Percentiles rank a stretch among this genome's conserved stretches.
These are phyloP conservation scores for Trichoderma simmonsii DNA, from an alignment of 2,329 filamentous ascomycete species.

Conservation along the genomic window DNA sequence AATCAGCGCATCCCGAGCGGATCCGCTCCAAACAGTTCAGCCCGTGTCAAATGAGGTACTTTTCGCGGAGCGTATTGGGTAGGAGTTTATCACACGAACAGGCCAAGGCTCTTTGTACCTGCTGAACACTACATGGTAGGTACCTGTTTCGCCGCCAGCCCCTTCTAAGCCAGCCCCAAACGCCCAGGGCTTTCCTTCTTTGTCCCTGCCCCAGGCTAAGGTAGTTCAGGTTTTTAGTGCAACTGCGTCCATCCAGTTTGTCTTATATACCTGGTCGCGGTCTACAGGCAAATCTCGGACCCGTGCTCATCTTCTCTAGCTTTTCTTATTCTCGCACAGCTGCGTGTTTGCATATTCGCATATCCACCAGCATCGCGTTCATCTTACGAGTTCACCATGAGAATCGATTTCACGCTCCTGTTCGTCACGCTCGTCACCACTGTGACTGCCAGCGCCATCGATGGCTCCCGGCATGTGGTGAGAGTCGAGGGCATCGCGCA, in stretches of 20 bases:
- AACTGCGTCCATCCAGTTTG: background rate
- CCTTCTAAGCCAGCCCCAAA: background rate
- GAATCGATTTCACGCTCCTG: constrained; percentile 30
- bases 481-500: constrained; percentile 26
- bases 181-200: background rate
- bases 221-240: background rate
- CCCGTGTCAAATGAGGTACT: background rate
- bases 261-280: background rate
- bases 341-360: background rate
- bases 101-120: background rate
- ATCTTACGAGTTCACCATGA: constrained; percentile 28
- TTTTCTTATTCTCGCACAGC: background rate
- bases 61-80: background rate
- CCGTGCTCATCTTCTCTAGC: background rate
- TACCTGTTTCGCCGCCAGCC: background rate
- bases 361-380: background rate
- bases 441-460: constrained; percentile 26
- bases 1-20: background rate
- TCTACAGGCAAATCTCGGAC: background rate
- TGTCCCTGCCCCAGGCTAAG: background rate
- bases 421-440: constrained; percentile 30
- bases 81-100: background rate
- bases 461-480: constrained; percentile 25
- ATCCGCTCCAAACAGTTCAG: background rate
- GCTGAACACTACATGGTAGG: background rate